A percentile compares a stretch with the other conserved stretches of the same genome.
These are phyloP conservation scores for Kuraishia capsulata DNA, from an alignment of 805 yeast genomes.

Conservation along the genomic window DNA sequence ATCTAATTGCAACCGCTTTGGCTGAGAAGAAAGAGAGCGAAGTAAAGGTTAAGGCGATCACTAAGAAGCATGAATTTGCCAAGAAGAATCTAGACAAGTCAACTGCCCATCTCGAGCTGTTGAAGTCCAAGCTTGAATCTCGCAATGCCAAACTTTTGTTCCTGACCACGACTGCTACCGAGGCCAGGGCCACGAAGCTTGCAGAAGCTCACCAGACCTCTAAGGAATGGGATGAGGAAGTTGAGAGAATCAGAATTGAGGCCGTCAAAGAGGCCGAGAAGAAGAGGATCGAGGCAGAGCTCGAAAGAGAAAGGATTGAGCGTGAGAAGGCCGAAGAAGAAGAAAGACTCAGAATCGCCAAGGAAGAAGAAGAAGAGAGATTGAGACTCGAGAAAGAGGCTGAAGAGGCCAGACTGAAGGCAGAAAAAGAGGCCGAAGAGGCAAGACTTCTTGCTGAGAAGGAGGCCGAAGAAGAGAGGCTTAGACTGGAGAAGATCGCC, in stretches of 20 bases:
- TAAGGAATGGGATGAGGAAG: slow-evolving; percentile 35
- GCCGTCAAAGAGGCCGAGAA: slow-evolving; percentile 38
- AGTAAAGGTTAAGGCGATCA: slow-evolving; percentile 21
- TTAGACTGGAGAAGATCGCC: slow-evolving; percentile 10
- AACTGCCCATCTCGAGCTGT: slow-evolving; percentile 31
- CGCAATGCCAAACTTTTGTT: slow-evolving; percentile 32
- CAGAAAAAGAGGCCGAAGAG: slow-evolving; percentile 11
- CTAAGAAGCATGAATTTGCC: slow-evolving; percentile 25
- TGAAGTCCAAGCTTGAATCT: slow-evolving; percentile 32
- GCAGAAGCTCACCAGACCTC: slow-evolving; percentile 30
- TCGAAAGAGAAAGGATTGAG: slow-evolving; percentile 30
- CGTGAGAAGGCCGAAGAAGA: slow-evolving; percentile 22
- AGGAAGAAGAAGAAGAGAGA: slow-evolving; percentile 18
- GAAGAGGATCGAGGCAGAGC: slow-evolving; percentile 27
- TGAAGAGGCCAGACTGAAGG: slow-evolving; percentile 9
- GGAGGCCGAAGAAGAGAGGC: slow-evolving; percentile 9
- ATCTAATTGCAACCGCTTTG: slow-evolving; percentile 13
- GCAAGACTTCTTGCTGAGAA: slow-evolving; percentile 10
- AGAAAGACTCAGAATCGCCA: slow-evolving; percentile 17
- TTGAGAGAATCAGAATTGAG: slow-evolving; percentile 30
- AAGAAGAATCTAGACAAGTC: slow-evolving; percentile 28
- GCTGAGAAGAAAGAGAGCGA: slow-evolving; percentile 32
- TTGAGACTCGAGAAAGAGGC: slow-evolving; percentile 12
- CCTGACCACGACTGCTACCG: slow-evolving; percentile 28
- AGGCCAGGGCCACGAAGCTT: slow-evolving; percentile 25